phyloP scores from a whole-genome alignment of 345 rosid species.

The Dimocarpus longan region DNA sequence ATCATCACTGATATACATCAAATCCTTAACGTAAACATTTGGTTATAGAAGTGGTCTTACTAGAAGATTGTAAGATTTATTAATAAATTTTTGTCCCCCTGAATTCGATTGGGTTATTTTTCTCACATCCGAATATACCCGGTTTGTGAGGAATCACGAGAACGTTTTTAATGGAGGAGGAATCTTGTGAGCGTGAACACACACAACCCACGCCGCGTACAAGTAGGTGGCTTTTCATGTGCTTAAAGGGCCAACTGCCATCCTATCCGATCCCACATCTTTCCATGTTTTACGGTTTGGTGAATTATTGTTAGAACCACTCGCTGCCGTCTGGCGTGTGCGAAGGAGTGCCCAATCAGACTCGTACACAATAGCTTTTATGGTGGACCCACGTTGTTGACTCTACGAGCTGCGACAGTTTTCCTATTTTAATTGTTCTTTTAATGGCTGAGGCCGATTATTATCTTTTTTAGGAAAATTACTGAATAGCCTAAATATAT shows the following conservation, averaged over 20 bases:
- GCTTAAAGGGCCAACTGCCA: constrained; percentile 13
- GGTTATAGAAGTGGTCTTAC: not conserved
- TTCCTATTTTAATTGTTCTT: not conserved
- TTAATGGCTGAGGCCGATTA: too few relatives aligned
- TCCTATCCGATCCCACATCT: not conserved
- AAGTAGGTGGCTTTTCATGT: constrained; percentile 27
- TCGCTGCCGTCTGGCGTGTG: constrained; percentile 3
- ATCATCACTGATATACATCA: too few relatives aligned
- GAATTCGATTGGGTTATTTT: not conserved
- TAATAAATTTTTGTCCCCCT: not conserved
- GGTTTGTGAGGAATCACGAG: constrained; percentile 12
- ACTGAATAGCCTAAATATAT: too few relatives aligned
- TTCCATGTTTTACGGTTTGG: constrained; percentile 9
- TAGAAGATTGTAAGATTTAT: not conserved
- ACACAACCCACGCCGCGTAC: constrained; percentile 25
- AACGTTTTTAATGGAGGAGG: not conserved
- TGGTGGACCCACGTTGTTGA: not conserved
- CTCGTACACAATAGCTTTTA: not conserved
- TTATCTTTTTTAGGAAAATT: too few relatives aligned
- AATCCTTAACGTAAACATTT: too few relatives aligned
- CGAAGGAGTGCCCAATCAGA: not conserved
- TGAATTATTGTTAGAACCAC: not conserved
- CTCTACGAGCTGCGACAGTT: not conserved
- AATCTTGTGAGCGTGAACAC: constrained; percentile 29
- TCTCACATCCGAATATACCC: constrained; percentile 23